Evolutionary conservation across 148 eudicot genomes (phyloP).

Genomic region (Fagopyrum homotropicum): DNA sequence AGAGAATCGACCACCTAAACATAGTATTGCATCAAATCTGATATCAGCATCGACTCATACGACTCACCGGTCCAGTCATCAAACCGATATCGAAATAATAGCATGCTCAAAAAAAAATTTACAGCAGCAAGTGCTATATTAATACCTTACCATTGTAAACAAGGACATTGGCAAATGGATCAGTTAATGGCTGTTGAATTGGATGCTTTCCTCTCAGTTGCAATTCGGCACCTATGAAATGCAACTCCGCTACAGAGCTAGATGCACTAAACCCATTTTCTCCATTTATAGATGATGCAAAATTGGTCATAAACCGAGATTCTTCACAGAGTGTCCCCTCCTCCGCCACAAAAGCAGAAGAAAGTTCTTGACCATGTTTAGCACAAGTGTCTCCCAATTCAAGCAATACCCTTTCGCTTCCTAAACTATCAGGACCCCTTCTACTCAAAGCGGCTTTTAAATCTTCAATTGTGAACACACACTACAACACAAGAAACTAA

Average conservation of each 20-base stretch:
- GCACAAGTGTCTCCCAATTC: conserved; percentile 16
- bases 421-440: conserved; percentile 90
- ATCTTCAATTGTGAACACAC: conserved; percentile 37
- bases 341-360: conserved; percentile 22
- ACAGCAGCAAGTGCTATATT: not conserved
- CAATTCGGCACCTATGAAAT: conserved; percentile 68
- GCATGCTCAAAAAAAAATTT: not conserved
- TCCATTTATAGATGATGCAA: conserved; percentile 17
- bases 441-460: conserved; percentile 58
- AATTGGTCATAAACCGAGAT: conserved; percentile 8
- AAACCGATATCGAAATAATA: not conserved
- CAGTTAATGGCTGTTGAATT: conserved; percentile 65
- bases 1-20: not conserved
- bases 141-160: conserved; percentile 66
- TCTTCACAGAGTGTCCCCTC: conserved; percentile 17
- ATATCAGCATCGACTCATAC: not conserved
- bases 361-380: conserved; percentile 17
- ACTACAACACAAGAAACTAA: conserved; percentile 17
- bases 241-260: conserved; percentile 34
- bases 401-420: conserved; percentile 40
- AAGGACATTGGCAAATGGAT: conserved; percentile 66
- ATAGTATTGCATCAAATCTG: not conserved
- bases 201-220: conserved; percentile 73
- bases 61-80: not conserved
- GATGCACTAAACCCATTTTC: conserved; percentile 16